Conservation (phyloP, 2,329 filamentous ascomycete species). For the Paradendryphiella salina region DNA sequence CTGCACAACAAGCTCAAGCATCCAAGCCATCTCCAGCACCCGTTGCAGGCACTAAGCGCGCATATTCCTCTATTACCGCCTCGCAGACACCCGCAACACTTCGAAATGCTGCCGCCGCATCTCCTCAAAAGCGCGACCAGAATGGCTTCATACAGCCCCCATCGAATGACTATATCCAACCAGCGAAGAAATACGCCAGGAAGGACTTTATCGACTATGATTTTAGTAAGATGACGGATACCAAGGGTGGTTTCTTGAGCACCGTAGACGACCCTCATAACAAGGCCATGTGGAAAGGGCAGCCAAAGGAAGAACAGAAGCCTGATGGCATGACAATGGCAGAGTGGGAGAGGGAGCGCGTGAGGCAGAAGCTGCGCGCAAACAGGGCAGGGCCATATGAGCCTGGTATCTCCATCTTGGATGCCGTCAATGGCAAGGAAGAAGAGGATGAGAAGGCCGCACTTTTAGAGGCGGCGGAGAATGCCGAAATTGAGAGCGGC, state of each 20-base stretch:
- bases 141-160: slow-evolving; percentile 42
- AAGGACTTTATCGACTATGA: slow-evolving; percentile 87
- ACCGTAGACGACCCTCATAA: slow-evolving; percentile 90
- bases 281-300: slow-evolving; percentile 61
- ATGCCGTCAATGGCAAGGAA: slow-evolving; percentile 51
- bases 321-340: slow-evolving; percentile 85
- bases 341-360: slow-evolving; percentile 86
- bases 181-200: slow-evolving; percentile 85
- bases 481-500: slow-evolving; percentile 44
- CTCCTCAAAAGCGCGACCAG: slow-evolving; percentile 42
- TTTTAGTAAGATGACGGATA: slow-evolving; percentile 97
- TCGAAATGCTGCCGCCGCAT: slow-evolving; percentile 65
- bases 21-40: slow-evolving; percentile 31
- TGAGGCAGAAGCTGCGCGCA: slow-evolving; percentile 71
- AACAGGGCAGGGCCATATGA: slow-evolving; percentile 83
- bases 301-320: slow-evolving; percentile 61
- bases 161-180: slow-evolving; percentile 62
- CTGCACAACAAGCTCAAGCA: slow-evolving; percentile 55
- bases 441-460: slow-evolving; percentile 37
- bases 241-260: slow-evolving; percentile 93
- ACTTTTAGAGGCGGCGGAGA: slow-evolving; percentile 45
- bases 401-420: slow-evolving; percentile 77
- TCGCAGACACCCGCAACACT: slow-evolving; percentile 59
- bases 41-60: slow-evolving; percentile 68
- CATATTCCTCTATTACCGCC: slow-evolving; percentile 65